Conservation (phyloP, 2,329 filamentous ascomycete species). For the Tolypocladium amazonense region DNA sequence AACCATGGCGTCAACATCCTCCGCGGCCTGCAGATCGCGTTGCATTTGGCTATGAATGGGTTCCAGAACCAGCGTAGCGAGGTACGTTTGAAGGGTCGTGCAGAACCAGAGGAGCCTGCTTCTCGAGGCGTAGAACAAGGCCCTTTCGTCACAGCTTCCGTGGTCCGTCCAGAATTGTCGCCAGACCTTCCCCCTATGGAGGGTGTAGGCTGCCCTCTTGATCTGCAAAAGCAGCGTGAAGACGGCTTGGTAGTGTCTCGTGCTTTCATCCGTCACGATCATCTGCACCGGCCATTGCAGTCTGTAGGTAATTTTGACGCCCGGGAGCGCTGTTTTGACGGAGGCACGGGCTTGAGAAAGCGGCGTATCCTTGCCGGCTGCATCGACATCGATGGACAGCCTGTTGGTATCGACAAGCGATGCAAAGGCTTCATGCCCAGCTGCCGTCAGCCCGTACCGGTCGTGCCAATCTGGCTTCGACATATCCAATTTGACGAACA, state of each 20-base stretch:
- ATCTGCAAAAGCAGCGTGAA: slow-evolving; percentile 72
- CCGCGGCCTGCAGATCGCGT: slow-evolving; percentile 44
- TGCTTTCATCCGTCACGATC: slow-evolving; percentile 56
- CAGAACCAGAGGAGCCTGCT: slow-evolving; percentile 69
- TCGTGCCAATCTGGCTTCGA: slow-evolving; percentile 60
- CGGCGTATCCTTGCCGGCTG: slow-evolving; percentile 26
- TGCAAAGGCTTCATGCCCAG: slow-evolving; percentile 63
- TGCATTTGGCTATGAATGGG: slow-evolving; percentile 48
- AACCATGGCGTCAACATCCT: slow-evolving; percentile 76
- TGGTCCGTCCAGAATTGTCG: slow-evolving; percentile 27
- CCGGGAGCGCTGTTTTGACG: slow-evolving; percentile 45
- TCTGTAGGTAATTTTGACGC: slow-evolving; percentile 56
- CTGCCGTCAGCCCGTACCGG: slow-evolving; percentile 67
- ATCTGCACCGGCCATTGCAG: slow-evolving; percentile 60
- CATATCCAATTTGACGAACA: slow-evolving; percentile 68
- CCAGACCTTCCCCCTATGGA: slow-evolving; percentile 44
- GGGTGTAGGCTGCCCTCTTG: slow-evolving; percentile 55
- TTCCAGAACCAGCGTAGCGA: slow-evolving; percentile 61
- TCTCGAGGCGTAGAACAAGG: slow-evolving; percentile 49
- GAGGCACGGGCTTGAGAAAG: slow-evolving; percentile 41
- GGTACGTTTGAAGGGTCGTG: slow-evolving; percentile 62
- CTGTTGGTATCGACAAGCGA: slow-evolving; percentile 46
- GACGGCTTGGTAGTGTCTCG: slow-evolving; percentile 58
- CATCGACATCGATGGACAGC: slow-evolving; percentile 46
- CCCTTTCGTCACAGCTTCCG: slow-evolving; percentile 29